Conservation (phyloP, 2,329 filamentous ascomycete species). For the Neospermospora avenae region DNA sequence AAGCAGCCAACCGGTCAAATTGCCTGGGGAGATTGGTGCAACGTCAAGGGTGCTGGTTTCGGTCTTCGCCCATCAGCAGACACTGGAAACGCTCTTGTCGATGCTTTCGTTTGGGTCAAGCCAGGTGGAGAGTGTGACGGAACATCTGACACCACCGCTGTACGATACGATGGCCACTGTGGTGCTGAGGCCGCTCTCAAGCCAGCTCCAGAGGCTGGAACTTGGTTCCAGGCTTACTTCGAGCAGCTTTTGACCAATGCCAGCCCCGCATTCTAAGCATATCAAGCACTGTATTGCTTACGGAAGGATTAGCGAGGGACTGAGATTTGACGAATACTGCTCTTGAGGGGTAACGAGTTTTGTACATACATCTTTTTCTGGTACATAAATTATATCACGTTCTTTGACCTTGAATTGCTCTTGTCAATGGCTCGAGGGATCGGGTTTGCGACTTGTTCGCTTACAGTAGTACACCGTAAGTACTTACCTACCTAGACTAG, state of each 20-base stretch:
- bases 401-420: neutral
- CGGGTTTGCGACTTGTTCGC: no score
- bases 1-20: slow-evolving; percentile 55
- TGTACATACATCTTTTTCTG: slow-evolving; percentile 15
- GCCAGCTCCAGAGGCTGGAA: slow-evolving; percentile 67
- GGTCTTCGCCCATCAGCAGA: slow-evolving; percentile 60
- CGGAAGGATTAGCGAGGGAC: neutral
- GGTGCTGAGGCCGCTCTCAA: slow-evolving; percentile 50
- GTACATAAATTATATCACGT: slow-evolving; percentile 11
- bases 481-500: no score
- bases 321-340: neutral
- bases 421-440: neutral
- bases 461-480: no score
- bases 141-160: slow-evolving; percentile 40
- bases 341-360: neutral
- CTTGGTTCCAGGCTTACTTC: slow-evolving; percentile 59
- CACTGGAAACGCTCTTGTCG: slow-evolving; percentile 55
- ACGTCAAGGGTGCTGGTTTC: slow-evolving; percentile 60
- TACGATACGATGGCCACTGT: slow-evolving; percentile 50
- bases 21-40: slow-evolving; percentile 67
- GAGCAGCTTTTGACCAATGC: slow-evolving; percentile 47
- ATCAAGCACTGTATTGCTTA: neutral
- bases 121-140: slow-evolving; percentile 53
- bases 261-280: slow-evolving; percentile 15
- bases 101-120: slow-evolving; percentile 71